Evolutionary conservation across 805 yeast species (phyloP), one percentile per base, ranked within the genome.

Genomic region (Peterozyma toletana): DNA sequence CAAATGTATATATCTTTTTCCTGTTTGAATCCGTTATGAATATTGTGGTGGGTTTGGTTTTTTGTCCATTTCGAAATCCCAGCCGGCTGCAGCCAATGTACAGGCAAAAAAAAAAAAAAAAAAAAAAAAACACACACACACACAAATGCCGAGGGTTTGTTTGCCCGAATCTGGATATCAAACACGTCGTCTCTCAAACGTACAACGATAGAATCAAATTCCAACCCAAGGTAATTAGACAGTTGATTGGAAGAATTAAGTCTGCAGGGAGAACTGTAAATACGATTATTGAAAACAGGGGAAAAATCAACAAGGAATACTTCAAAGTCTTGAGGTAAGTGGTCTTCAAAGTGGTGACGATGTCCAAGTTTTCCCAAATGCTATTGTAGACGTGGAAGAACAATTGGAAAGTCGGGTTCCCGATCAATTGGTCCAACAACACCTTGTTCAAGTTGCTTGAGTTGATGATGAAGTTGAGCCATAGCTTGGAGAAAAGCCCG

Each of bases 271-370:
- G 57, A 37, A 71, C 62, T 16, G 67, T 63, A 55, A 80, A 80
- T 47, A 75, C 66, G 35, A 71, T 48, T 9, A 71, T 58, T 11
- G 83, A 76, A 42, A 77, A 72, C 36, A 73, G 59, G 2, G 86
- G 85, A 83, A 85, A 80, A 41, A 71, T 68, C 53, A 76, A 59
- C 53, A 73, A 78, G 33, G 80, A 71, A 44, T 72, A 69, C 44
- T 71, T 72, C 47, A 80, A 56, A 9, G 80, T 66, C 38, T 67
- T 71, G 43, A 75, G 45, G 49, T 67, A 77, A 9, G 72, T 60
- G 9, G 65, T 49, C 46, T 62, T 60, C 17, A 67, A 46, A 14
- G 55, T 68, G 39, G 54, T 51, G 47, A 33, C 44, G 14, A 55
- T 57, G 41, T 58, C 71, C 40, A 57, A 64, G 33, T 69, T 63